These are phyloP conservation scores for Leishmania guyanensis DNA, from an alignment of 208 protist species.

Conservation along the genomic window DNA sequence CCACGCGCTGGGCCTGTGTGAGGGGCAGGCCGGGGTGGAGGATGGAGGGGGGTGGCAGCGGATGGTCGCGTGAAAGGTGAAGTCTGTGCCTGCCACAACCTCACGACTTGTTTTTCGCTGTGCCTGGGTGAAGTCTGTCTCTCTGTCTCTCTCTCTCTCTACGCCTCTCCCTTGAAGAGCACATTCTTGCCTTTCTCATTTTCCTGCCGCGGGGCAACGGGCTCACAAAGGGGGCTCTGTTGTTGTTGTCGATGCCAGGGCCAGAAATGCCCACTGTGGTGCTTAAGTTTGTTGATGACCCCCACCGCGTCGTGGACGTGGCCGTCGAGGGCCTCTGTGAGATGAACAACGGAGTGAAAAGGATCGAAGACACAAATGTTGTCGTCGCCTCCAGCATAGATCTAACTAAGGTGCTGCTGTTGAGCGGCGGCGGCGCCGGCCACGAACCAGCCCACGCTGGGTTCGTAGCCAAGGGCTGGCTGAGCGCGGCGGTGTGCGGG, in stretches of 20 bases:
- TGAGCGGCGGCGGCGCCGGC: constrained; percentile 88
- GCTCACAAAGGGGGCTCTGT: no score
- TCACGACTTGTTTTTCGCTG: no score
- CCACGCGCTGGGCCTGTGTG: background rate
- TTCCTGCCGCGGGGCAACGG: no score
- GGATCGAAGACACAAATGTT: constrained; percentile 52
- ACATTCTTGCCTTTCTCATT: no score
- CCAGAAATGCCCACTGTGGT: constrained; percentile 28
- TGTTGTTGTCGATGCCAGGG: background rate
- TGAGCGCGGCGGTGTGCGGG: constrained; percentile 90
- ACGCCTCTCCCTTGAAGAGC: no score
- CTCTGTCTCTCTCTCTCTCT: no score
- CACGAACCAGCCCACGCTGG: constrained; percentile 91
- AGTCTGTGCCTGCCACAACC: no score
- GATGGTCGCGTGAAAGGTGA: no score
- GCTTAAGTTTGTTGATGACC: constrained; percentile 61
- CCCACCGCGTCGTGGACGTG: constrained; percentile 43
- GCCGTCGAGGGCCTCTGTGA: constrained; percentile 42
- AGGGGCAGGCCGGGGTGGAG: background rate
- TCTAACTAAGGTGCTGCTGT: constrained; percentile 61
- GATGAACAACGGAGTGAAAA: constrained; percentile 35
- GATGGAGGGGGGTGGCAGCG: no score
- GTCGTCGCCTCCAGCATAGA: constrained; percentile 39
- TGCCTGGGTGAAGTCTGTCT: no score
- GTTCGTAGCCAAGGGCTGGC: constrained; percentile 87